A percentile compares a stretch with the other conserved stretches of the same genome.
phyloP scores from a whole-genome alignment of 176 grass and related monocot genomes.

The Saccharum spontaneum region DNA sequence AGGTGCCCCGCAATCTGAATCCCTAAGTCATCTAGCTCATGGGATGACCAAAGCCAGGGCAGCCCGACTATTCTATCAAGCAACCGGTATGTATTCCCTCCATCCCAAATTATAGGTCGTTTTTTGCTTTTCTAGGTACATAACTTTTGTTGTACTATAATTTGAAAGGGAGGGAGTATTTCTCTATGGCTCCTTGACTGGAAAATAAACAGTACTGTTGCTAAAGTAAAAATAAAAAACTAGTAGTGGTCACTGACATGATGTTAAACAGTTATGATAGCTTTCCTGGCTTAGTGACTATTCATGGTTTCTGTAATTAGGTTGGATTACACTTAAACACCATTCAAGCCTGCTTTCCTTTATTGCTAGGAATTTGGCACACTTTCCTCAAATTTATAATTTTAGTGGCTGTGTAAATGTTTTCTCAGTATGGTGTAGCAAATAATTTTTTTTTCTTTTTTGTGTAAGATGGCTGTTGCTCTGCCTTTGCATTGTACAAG shows the following conservation, averaged over 20 bases:
- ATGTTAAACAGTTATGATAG: not conserved
- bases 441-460: not conserved
- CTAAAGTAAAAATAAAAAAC: not conserved
- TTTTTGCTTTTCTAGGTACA: not conserved
- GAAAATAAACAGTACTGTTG: not conserved
- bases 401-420: not conserved
- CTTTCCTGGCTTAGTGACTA: not conserved
- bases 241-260: not conserved
- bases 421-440: not conserved
- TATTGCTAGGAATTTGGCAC: conserved; percentile 16
- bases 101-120: not conserved
- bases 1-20: conserved; percentile 61
- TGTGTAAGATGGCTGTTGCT: not conserved
- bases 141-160: not conserved
- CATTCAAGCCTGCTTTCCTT: conserved; percentile 1
- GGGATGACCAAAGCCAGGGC: conserved; percentile 65
- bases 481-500: not conserved
- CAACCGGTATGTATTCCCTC: conserved; percentile 46
- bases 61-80: conserved; percentile 85
- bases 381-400: not conserved
- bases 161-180: not conserved
- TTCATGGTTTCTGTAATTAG: conserved; percentile 19
- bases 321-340: not conserved
- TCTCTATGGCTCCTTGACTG: not conserved
- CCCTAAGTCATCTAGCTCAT: conserved; percentile 57